A percentile compares a stretch with the other conserved stretches of the same genome.
These are phyloP conservation scores for Fusarium aywerte DNA, from an alignment of 2,329 filamentous ascomycete genomes.

Conservation along the genomic window DNA sequence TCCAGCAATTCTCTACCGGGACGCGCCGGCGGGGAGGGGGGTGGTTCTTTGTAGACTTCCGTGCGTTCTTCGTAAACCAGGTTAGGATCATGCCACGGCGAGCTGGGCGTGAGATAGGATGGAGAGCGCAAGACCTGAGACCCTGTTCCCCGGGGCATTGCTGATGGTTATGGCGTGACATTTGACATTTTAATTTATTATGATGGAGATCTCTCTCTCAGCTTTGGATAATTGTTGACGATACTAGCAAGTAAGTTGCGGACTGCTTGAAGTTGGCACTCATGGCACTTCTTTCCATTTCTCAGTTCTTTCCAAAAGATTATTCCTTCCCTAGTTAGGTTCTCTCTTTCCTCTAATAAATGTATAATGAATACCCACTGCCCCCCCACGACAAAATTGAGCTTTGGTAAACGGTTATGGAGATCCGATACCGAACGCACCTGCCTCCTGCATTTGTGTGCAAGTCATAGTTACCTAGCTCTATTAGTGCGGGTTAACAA, in stretches of 20 bases:
- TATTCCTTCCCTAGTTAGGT: not conserved
- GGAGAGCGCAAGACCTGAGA: constrained; percentile 19
- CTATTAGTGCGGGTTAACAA: constrained; percentile 16
- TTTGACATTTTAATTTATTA: constrained; percentile 28
- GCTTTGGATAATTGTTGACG: constrained; percentile 4
- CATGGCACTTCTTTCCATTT: not conserved
- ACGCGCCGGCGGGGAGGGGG: constrained; percentile 41
- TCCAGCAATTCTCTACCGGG: constrained; percentile 41
- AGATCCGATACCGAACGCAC: constrained; percentile 31
- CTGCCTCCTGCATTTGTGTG: constrained; percentile 32
- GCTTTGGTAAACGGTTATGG: constrained; percentile 21
- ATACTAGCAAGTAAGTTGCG: not conserved
- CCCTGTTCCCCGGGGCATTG: constrained; percentile 11
- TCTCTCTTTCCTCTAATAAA: not conserved
- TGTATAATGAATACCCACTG: not conserved
- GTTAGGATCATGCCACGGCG: constrained; percentile 45
- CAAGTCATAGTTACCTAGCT: constrained; percentile 34
- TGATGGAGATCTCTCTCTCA: constrained; percentile 19
- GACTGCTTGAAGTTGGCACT: not conserved
- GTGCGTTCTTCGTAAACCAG: constrained; percentile 33
- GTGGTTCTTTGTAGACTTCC: constrained; percentile 29
- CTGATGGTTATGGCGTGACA: constrained; percentile 29
- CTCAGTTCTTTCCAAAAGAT: not conserved
- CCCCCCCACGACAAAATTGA: constrained; percentile 23
- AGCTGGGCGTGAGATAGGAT: constrained; percentile 26